phyloP scores from a whole-genome alignment of 108 stramenopile species.

The Schizochytrium sp. region DNA sequence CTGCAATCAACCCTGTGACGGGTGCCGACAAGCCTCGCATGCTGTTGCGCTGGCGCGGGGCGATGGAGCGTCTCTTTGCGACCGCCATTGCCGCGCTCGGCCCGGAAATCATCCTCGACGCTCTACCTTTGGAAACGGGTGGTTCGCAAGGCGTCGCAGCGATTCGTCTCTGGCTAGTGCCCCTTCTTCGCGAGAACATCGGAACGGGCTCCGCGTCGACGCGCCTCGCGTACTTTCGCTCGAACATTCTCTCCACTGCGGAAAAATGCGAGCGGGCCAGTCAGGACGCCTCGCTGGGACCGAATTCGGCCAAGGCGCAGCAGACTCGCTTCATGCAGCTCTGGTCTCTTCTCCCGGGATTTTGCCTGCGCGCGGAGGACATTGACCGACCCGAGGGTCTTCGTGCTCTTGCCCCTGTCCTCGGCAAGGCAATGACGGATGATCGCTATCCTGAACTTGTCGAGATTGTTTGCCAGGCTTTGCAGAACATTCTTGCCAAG shows the following conservation, averaged over 20 bases:
- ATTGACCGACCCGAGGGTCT: neutral
- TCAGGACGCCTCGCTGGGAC: neutral
- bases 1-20: neutral
- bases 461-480: neutral
- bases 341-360: neutral
- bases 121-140: neutral
- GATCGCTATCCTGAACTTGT: neutral
- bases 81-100: neutral
- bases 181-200: neutral
- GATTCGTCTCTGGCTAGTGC: neutral
- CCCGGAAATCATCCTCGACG: neutral
- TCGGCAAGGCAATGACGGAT: neutral
- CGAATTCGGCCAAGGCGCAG: neutral
- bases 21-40: neutral
- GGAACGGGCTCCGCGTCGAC: neutral
- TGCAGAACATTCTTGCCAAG: neutral
- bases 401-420: neutral
- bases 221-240: neutral
- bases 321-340: constrained; percentile 1
- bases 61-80: neutral
- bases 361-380: neutral
- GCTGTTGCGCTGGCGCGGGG: neutral
- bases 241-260: neutral
- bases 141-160: neutral
- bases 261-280: neutral